Evolutionary conservation across 768 basidiomycete species (phyloP).

Genomic region (Asterophora lycoperdoides): DNA sequence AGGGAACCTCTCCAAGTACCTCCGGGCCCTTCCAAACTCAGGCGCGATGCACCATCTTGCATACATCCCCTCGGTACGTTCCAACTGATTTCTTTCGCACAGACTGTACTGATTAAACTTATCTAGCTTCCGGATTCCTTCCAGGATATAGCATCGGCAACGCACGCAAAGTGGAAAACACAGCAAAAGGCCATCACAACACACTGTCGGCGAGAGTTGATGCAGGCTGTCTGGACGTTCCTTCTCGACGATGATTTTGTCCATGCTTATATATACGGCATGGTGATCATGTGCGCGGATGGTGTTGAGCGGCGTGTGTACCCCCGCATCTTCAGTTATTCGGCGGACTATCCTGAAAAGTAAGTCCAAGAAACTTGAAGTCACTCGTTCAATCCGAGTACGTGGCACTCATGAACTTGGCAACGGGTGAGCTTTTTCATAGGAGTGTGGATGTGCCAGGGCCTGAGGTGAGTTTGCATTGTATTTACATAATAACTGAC

Average conservation of each 20-base stretch:
- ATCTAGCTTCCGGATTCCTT: conserved; percentile 6
- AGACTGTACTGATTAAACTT: background rate
- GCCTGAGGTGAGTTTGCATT: too few species aligned
- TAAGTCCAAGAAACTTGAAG: conserved; percentile 17
- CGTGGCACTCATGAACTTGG: conserved; percentile 1
- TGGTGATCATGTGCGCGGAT: too few species aligned
- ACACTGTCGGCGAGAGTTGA: conserved; percentile 22
- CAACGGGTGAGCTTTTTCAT: too few species aligned
- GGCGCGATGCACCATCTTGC: conserved; percentile 25
- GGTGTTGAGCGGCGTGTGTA: conserved; percentile 21
- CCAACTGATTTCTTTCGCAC: background rate
- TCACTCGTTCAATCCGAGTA: conserved; percentile 20
- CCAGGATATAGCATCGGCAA: conserved; percentile 3
- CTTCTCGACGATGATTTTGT: too few species aligned
- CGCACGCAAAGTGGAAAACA: background rate
- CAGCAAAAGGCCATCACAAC: conserved; percentile 4
- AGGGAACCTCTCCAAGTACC: conserved; percentile 34
- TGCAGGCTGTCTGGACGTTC: conserved; percentile 24
- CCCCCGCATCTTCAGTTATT: conserved; percentile 24
- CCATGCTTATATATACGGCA: too few species aligned
- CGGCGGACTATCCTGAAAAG: conserved; percentile 31
- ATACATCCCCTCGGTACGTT: conserved; percentile 24
- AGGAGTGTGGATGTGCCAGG: too few species aligned
- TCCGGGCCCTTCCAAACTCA: conserved; percentile 16
- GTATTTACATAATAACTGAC: too few species aligned